phyloP scores from a whole-genome alignment of 495 filamentous ascomycete species.

The Friedmanniomyces endolithicus region DNA sequence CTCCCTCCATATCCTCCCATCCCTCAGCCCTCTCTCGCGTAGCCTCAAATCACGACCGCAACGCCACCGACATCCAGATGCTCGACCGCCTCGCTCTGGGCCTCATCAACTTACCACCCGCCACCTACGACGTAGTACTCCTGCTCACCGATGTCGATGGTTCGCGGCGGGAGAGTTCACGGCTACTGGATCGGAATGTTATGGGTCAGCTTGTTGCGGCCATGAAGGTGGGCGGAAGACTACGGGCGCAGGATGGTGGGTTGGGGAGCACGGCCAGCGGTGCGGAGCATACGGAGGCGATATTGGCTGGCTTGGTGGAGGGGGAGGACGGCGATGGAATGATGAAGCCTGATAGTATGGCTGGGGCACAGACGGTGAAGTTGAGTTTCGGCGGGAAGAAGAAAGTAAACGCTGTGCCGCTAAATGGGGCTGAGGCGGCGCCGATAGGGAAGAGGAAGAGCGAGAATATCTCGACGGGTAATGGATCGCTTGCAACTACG shows the following conservation, averaged over 20 bases:
- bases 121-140: constrained; percentile 73
- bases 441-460: constrained; percentile 37
- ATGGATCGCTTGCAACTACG: constrained; percentile 2
- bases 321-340: constrained; percentile 47
- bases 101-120: constrained; percentile 60
- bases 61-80: constrained; percentile 85
- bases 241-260: constrained; percentile 56
- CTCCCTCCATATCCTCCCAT: constrained; percentile 60
- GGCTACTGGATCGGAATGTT: constrained; percentile 53
- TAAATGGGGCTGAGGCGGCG: constrained; percentile 23
- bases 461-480: constrained; percentile 14
- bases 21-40: constrained; percentile 47
- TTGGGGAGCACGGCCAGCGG: constrained; percentile 35
- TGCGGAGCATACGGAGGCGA: constrained; percentile 51
- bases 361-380: constrained; percentile 53
- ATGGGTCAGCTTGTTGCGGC: constrained; percentile 53
- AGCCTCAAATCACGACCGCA: constrained; percentile 54
- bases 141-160: constrained; percentile 68
- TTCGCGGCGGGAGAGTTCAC: constrained; percentile 44
- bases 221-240: constrained; percentile 56
- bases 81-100: constrained; percentile 83
- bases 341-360: constrained; percentile 51
- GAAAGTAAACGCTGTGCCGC: constrained; percentile 37
- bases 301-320: constrained; percentile 66
- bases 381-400: constrained; percentile 61